These are phyloP conservation scores for Cryptococcus sp. DNA, from an alignment of 1,284 basidiomycete species.

Conservation along the genomic window DNA sequence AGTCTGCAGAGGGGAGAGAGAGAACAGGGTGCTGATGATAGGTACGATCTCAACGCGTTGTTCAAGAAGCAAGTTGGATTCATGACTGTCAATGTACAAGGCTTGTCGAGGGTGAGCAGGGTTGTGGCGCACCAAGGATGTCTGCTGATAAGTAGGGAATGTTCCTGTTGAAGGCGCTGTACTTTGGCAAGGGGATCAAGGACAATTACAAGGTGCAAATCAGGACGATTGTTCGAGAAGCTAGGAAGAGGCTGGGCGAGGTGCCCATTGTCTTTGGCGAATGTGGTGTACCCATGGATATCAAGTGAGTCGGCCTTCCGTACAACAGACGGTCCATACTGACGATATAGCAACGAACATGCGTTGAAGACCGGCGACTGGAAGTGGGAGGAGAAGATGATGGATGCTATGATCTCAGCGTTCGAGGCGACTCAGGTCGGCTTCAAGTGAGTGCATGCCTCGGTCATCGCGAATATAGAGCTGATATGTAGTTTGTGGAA, in stretches of 20 bases:
- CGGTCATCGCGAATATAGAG: background rate
- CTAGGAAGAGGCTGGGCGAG: conserved; percentile 64
- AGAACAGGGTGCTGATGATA: conserved; percentile 39
- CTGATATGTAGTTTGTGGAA: conserved; percentile 69
- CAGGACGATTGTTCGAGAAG: conserved; percentile 65
- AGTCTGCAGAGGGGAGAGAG: conserved; percentile 13
- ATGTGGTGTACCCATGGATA: conserved; percentile 87
- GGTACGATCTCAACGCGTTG: conserved; percentile 83
- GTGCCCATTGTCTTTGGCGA: conserved; percentile 80
- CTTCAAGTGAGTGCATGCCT: conserved; percentile 74
- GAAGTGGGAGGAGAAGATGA: conserved; percentile 74
- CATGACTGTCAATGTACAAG: conserved; percentile 85
- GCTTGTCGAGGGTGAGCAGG: conserved; percentile 63
- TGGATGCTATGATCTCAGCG: conserved; percentile 77
- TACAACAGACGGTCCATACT: background rate
- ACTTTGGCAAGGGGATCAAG: conserved; percentile 75
- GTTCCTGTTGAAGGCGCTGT: conserved; percentile 70
- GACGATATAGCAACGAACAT: conserved; percentile 56
- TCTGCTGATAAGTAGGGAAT: conserved; percentile 58
- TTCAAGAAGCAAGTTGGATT: conserved; percentile 75
- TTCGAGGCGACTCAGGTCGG: conserved; percentile 66
- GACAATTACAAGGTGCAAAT: conserved; percentile 79
- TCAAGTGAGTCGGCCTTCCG: conserved; percentile 61
- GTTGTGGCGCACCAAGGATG: background rate
- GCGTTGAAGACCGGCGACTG: conserved; percentile 71